These are phyloP conservation scores for Blastocystis sp. DNA, from an alignment of 352 stramenopile species.

Conservation along the genomic window DNA sequence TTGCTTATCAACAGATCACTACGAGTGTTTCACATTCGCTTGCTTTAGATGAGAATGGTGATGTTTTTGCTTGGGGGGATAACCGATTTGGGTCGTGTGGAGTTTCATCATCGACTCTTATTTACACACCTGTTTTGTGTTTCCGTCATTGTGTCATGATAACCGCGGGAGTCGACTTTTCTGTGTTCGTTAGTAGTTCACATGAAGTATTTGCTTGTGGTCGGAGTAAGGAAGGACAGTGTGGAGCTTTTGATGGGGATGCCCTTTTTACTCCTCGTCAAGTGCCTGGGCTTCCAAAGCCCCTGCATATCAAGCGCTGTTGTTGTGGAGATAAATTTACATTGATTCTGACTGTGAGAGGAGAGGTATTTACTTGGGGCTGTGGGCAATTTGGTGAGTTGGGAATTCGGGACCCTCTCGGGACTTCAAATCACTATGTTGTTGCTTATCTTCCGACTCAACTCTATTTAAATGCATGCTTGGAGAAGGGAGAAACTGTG, in stretches of 20 bases:
- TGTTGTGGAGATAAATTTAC: neutral
- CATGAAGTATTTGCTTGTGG: neutral
- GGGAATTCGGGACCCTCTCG: neutral
- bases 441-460: neutral
- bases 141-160: neutral
- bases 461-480: neutral
- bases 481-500: neutral
- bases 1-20: neutral
- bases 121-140: neutral
- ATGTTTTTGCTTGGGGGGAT: conserved; percentile 61
- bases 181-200: neutral
- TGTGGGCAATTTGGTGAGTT: neutral
- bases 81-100: neutral
- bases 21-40: neutral
- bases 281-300: neutral
- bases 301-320: neutral
- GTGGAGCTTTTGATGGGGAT: neutral
- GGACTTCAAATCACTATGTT: neutral
- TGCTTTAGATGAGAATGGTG: neutral
- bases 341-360: neutral
- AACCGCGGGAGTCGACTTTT: neutral
- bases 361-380: neutral
- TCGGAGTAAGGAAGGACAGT: neutral
- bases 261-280: neutral
- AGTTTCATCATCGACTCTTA: neutral